Evolutionary conservation across 768 basidiomycete species (phyloP), one percentile per base, ranked within the genome.

Genomic region (Mycena galopus): DNA sequence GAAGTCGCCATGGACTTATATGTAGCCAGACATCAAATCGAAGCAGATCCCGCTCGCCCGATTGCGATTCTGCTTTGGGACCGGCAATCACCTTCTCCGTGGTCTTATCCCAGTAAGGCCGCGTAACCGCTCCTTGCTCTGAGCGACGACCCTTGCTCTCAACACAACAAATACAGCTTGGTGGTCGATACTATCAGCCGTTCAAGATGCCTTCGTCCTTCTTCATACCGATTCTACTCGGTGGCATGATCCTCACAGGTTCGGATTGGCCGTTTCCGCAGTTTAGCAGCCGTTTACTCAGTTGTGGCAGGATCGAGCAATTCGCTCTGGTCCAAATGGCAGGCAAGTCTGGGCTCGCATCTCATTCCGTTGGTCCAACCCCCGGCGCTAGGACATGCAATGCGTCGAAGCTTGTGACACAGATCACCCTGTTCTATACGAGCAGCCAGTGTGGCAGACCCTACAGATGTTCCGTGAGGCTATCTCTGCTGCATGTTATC

Each of bases 371-470:
- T 73, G 19, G 19, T 17, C 60, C 71, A 70, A 57, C 32, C 65
- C 17, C 50, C 23, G 39, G 29, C 58, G 61, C 16, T 72, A 94
- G 92, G 97, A 99, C 81, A 97, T 98, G 95, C 96, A 98, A 91
- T 99, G 97, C 79, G 97, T 98, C 53, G 96, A 96, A 87, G 94
- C 97, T 81, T 99, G 97, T 81, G 85, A 94, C 81, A 88, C 91
- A 2, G 72, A 78, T 4, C 84, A 85, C 39, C 90, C 88, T 65
- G 87, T 96, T 59, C 88, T 95, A 33, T 99, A 94, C 80, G 96
- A 98, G 78, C 97, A 98, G 81, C 96, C 96, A 6, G 95, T 97
- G 29, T 94, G 95, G 94, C 95, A 96, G 82, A 95, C 91, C 17
- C 87, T 96, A 47, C 94, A 95, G 81, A 96, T 95, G 94, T 95